phyloP scores from a whole-genome alignment of 2,329 filamentous ascomycete species.

The Graphilbum sp. region DNA sequence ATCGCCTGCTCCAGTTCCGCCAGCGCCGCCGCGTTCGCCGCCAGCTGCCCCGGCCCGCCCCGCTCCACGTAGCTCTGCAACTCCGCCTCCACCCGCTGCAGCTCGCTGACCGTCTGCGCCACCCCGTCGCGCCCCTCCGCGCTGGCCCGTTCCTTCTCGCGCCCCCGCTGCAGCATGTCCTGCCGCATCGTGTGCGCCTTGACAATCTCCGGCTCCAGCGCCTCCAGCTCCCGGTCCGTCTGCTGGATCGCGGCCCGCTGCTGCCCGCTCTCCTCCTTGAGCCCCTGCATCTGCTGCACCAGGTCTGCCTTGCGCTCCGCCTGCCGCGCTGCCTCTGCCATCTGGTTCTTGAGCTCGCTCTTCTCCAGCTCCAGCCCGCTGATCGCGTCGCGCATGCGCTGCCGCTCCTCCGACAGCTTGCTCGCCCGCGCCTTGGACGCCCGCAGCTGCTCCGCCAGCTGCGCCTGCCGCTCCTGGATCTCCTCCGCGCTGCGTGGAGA shows the following conservation, averaged over 20 bases:
- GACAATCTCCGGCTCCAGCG: constrained; percentile 57
- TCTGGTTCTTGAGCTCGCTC: constrained; percentile 56
- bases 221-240: constrained; percentile 56
- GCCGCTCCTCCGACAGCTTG: constrained; percentile 52
- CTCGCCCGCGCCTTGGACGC: constrained; percentile 44
- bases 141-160: constrained; percentile 54
- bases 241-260: constrained; percentile 54
- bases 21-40: constrained; percentile 53
- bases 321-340: constrained; percentile 54
- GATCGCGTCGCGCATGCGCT: constrained; percentile 52
- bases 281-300: constrained; percentile 52
- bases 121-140: constrained; percentile 56
- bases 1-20: constrained; percentile 51
- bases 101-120: constrained; percentile 57
- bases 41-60: constrained; percentile 57
- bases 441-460: constrained; percentile 50
- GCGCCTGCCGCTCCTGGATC: constrained; percentile 60
- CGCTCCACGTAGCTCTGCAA: constrained; percentile 66
- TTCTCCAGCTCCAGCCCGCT: constrained; percentile 60
- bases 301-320: constrained; percentile 68
- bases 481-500: constrained; percentile 59
- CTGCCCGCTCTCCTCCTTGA: constrained; percentile 49
- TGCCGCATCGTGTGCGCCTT: constrained; percentile 64
- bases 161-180: constrained; percentile 56
- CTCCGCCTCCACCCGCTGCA: constrained; percentile 58